Evolutionary conservation across 306 rosid species (phyloP).

Genomic region (Canavalia ensiformis): DNA sequence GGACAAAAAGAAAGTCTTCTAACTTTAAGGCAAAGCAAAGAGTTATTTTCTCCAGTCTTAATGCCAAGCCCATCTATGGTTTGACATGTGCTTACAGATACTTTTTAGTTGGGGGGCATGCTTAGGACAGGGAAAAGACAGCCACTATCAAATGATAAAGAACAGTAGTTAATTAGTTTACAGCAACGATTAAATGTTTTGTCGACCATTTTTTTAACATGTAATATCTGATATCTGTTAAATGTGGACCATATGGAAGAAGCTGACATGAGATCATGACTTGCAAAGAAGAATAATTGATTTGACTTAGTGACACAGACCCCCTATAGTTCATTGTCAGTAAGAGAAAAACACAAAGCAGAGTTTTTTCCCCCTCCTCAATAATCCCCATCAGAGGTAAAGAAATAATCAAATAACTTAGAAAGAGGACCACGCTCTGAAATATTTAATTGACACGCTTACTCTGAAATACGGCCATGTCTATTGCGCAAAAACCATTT

Average conservation of each 20-base stretch:
- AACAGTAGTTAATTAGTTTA: background rate
- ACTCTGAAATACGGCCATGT: background rate
- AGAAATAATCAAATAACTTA: background rate
- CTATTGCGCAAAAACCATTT: background rate
- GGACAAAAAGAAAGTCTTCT: background rate
- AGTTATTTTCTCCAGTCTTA: background rate
- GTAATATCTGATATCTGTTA: background rate
- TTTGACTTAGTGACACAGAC: background rate
- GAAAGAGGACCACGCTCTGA: background rate
- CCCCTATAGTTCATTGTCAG: background rate
- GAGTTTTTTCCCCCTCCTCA: background rate
- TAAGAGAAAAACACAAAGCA: background rate
- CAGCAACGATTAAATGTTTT: background rate
- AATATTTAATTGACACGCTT: background rate
- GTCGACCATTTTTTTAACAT: background rate
- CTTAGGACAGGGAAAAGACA: conserved; percentile 11
- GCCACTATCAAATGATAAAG: conserved; percentile 4
- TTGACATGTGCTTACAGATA: background rate
- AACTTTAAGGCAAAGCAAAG: conserved; percentile 21
- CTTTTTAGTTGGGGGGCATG: background rate
- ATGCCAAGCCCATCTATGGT: background rate
- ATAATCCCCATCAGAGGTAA: background rate
- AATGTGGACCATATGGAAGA: background rate
- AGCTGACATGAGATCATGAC: background rate
- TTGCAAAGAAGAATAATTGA: conserved; percentile 12